Conservation (phyloP, 805 yeast genomes). For the Metschnikowia cubensis region DNA sequence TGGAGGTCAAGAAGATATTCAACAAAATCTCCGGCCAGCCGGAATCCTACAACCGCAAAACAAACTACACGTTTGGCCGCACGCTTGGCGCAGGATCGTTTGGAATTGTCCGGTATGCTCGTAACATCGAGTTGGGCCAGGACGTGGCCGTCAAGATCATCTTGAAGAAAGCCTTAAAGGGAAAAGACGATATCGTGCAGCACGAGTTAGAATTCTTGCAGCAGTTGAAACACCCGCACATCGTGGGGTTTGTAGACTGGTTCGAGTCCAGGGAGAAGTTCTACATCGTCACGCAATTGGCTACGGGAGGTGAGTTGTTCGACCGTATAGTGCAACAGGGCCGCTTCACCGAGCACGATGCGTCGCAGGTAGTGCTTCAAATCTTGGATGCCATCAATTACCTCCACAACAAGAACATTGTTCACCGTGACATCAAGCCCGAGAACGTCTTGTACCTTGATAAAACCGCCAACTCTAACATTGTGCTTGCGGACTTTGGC, state of each 20-base stretch:
- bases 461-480: conserved; percentile 51
- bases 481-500: conserved; percentile 94
- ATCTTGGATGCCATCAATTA: conserved; percentile 75
- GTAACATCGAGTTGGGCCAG: conserved; percentile 45
- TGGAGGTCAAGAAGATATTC: conserved; percentile 33
- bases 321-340: conserved; percentile 81
- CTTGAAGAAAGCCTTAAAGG: conserved; percentile 76
- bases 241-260: conserved; percentile 89
- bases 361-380: conserved; percentile 69
- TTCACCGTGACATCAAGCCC: conserved; percentile 92
- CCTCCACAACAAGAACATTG: conserved; percentile 71
- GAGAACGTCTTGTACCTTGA: conserved; percentile 79
- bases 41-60: conserved; percentile 59
- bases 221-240: conserved; percentile 73
- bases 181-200: conserved; percentile 69
- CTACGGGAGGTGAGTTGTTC: conserved; percentile 93
- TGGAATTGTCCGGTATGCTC: conserved; percentile 85
- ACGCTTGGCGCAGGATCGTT: conserved; percentile 94
- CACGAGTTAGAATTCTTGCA: conserved; percentile 74
- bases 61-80: conserved; percentile 69
- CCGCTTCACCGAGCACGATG: conserved; percentile 84
- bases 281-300: conserved; percentile 89
- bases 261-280: conserved; percentile 90
- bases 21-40: conserved; percentile 72
- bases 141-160: conserved; percentile 89